Conservation (phyloP, 2,329 filamentous ascomycete genomes). For the Diaporthe sp. region DNA sequence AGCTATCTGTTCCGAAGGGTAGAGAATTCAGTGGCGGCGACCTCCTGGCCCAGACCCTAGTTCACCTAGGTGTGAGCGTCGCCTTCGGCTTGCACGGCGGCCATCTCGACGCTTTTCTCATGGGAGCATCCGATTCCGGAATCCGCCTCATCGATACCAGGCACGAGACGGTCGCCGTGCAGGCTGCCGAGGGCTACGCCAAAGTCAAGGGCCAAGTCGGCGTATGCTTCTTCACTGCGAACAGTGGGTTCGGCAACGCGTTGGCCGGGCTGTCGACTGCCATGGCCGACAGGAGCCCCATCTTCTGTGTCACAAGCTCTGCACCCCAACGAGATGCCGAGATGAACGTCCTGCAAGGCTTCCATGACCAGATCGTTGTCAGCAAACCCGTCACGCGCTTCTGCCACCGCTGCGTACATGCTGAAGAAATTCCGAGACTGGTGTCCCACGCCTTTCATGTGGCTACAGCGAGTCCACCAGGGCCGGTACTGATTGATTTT, state of each 20-base stretch:
- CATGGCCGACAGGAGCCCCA: slow-evolving; percentile 58
- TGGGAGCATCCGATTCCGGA: slow-evolving; percentile 56
- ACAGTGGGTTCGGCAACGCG: slow-evolving; percentile 62
- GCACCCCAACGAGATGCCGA: slow-evolving; percentile 60
- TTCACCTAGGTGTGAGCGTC: slow-evolving; percentile 57
- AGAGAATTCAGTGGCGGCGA: slow-evolving; percentile 60
- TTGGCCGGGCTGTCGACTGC: slow-evolving; percentile 61
- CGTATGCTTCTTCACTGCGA: slow-evolving; percentile 62
- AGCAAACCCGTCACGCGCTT: slow-evolving; percentile 61
- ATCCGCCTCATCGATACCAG: slow-evolving; percentile 61
- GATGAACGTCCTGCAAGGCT: slow-evolving; percentile 61
- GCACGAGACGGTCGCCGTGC: slow-evolving; percentile 62
- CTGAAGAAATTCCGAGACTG: slow-evolving; percentile 61
- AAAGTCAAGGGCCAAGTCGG: slow-evolving; percentile 59
- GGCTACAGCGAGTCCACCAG: slow-evolving; percentile 56
- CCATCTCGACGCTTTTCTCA: slow-evolving; percentile 62
- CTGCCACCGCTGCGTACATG: slow-evolving; percentile 58
- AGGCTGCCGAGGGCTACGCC: slow-evolving; percentile 61
- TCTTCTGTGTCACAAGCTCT: slow-evolving; percentile 61
- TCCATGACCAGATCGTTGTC: slow-evolving; percentile 60
- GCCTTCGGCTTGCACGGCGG: slow-evolving; percentile 63
- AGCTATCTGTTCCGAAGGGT: slow-evolving; percentile 1
- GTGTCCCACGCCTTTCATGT: slow-evolving; percentile 57
- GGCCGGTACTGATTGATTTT: slow-evolving; percentile 55
- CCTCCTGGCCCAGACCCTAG: slow-evolving; percentile 59